These are phyloP conservation scores for Rhodotorula babjevae DNA, from an alignment of 768 basidiomycete genomes.

Conservation along the genomic window DNA sequence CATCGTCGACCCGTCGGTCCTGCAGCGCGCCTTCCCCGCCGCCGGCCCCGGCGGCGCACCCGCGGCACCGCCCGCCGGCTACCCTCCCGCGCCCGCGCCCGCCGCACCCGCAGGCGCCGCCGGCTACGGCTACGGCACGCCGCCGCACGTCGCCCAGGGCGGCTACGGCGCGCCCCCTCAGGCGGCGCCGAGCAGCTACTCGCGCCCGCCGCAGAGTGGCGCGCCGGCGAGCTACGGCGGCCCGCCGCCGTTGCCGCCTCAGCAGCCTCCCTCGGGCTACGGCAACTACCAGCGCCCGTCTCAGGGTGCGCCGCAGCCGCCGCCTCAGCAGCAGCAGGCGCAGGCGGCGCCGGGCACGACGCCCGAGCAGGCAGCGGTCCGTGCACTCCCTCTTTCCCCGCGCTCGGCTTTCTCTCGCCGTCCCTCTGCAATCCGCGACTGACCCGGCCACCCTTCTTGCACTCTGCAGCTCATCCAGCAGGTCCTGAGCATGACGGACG, in stretches of 20 bases:
- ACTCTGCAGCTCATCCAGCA: conserved; percentile 64
- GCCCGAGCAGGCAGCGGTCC: conserved; percentile 4
- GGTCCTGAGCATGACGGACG: conserved; percentile 72
- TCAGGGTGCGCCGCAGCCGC: neutral
- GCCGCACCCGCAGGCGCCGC: neutral
- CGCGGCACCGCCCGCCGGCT: conserved; percentile 26
- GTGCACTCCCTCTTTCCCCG: too few species aligned
- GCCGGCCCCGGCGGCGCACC: conserved; percentile 4
- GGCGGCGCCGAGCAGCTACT: neutral
- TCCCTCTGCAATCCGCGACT: neutral
- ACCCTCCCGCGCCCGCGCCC: conserved; percentile 20
- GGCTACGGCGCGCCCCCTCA: conserved; percentile 16
- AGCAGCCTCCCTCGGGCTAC: conserved; percentile 36
- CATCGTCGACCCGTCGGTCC: conserved; percentile 79
- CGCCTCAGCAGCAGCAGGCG: neutral
- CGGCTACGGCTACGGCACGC: conserved; percentile 20
- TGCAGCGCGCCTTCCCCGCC: conserved; percentile 55
- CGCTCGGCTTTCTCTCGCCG: too few species aligned
- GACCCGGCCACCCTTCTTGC: too few species aligned
- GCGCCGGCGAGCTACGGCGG: conserved; percentile 36
- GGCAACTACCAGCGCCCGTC: conserved; percentile 46
- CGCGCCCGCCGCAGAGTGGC: conserved; percentile 30
- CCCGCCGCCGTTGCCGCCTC: conserved; percentile 44
- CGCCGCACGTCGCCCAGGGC: conserved; percentile 10
- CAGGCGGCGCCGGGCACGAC: neutral